These are phyloP conservation scores for Cadophora malorum DNA, from an alignment of 2,329 filamentous ascomycete genomes.

Conservation along the genomic window DNA sequence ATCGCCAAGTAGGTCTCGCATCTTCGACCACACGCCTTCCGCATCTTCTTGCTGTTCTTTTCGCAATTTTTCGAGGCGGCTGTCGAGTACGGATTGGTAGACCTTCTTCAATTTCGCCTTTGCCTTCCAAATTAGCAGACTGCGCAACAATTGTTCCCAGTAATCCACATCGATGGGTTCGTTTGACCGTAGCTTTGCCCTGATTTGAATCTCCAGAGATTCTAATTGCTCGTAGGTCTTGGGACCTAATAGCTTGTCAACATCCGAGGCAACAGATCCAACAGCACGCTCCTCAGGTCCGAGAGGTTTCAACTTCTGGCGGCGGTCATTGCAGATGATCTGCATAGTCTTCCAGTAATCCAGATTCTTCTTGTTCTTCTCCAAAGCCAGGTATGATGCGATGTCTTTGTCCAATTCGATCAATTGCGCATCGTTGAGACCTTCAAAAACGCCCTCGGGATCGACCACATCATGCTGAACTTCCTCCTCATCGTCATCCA, in stretches of 20 bases:
- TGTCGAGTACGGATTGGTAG: slow-evolving; percentile 75
- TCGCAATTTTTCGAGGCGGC: slow-evolving; percentile 69
- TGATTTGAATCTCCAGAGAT: slow-evolving; percentile 84
- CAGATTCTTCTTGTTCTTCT: slow-evolving; percentile 76
- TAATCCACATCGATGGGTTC: slow-evolving; percentile 93
- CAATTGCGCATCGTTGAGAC: slow-evolving; percentile 70
- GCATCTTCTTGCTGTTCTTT: slow-evolving; percentile 74
- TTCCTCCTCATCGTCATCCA: slow-evolving; percentile 81
- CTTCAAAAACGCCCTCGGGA: slow-evolving; percentile 81
- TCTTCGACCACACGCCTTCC: slow-evolving; percentile 56
- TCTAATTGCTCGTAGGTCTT: slow-evolving; percentile 90
- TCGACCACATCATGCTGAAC: slow-evolving; percentile 76
- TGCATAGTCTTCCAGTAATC: slow-evolving; percentile 95
- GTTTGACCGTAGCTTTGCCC: slow-evolving; percentile 82
- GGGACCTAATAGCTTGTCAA: slow-evolving; percentile 84
- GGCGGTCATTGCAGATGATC: slow-evolving; percentile 79
- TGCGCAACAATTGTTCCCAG: slow-evolving; percentile 91
- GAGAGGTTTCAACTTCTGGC: slow-evolving; percentile 66
- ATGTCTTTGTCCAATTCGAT: slow-evolving; percentile 84
- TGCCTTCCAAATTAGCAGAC: slow-evolving; percentile 88
- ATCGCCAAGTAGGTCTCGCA: slow-evolving; percentile 56
- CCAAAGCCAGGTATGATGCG: slow-evolving; percentile 77
- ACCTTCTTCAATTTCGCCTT: slow-evolving; percentile 83
- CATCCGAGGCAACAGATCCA: slow-evolving; percentile 82
- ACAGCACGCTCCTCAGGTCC: slow-evolving; percentile 73